Evolutionary conservation across 768 basidiomycete genomes (phyloP).

Genomic region (Psilocybe tampanensis): DNA sequence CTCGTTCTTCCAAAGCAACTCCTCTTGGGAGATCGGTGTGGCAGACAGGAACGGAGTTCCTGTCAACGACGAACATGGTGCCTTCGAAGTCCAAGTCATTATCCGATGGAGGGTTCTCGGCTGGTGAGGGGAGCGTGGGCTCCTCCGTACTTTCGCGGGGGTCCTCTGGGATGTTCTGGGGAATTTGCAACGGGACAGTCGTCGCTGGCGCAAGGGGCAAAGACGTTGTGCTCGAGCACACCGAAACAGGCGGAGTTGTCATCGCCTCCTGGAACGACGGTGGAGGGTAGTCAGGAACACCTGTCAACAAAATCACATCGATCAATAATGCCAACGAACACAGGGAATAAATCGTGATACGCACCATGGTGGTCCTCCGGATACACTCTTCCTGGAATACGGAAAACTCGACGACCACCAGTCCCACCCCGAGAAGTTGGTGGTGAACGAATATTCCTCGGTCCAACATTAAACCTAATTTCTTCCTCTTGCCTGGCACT

Average conservation of each 20-base stretch:
- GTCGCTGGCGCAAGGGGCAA: conserved; percentile 25
- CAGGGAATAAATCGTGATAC: conserved; percentile 1
- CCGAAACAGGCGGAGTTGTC: conserved; percentile 43
- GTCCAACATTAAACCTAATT: conserved; percentile 45
- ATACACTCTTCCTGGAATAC: conserved; percentile 26
- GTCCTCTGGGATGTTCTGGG: conserved; percentile 20
- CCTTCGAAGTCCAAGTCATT: conserved; percentile 48
- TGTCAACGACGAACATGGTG: conserved; percentile 56
- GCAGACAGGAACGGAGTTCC: conserved; percentile 38
- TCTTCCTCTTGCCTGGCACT: conserved; percentile 47
- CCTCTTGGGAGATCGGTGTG: conserved; percentile 45
- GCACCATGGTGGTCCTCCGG: conserved; percentile 29
- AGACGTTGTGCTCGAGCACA: conserved; percentile 42
- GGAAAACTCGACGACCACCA: conserved; percentile 20
- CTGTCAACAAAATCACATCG: conserved; percentile 23
- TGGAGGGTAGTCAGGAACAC: conserved; percentile 68
- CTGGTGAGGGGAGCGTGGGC: neutral
- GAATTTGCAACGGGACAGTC: conserved; percentile 21
- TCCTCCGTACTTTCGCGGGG: conserved; percentile 1
- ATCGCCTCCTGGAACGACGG: conserved; percentile 77
- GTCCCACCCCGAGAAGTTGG: conserved; percentile 20
- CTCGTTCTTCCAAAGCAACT: conserved; percentile 40
- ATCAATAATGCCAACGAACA: neutral
- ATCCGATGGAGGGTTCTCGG: conserved; percentile 14
- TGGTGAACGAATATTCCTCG: conserved; percentile 28